Evolutionary conservation across 495 filamentous ascomycete species (phyloP).

Genomic region (Venustampulla echinocandica): DNA sequence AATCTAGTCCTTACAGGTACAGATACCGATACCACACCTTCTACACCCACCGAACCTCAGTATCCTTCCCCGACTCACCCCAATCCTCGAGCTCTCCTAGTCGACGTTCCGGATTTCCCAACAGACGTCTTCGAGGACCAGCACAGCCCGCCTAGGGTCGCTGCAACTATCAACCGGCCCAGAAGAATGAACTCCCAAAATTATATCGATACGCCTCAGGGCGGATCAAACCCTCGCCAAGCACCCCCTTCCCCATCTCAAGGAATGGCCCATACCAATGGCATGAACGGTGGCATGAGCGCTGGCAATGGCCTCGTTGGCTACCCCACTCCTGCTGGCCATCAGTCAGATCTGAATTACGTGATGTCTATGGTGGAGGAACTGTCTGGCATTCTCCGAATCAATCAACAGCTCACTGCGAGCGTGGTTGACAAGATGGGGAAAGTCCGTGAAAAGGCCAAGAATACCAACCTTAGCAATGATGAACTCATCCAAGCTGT

Average conservation of each 20-base stretch:
- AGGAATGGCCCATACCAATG: slow-evolving; percentile 36
- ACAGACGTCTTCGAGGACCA: not conserved
- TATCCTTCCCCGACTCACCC: not conserved
- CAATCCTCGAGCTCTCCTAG: not conserved
- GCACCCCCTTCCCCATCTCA: slow-evolving; percentile 22
- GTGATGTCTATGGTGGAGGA: slow-evolving; percentile 78
- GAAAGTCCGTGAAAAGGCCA: slow-evolving; percentile 40
- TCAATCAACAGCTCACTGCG: slow-evolving; percentile 68
- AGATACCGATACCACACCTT: not conserved
- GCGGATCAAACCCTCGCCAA: slow-evolving; percentile 15
- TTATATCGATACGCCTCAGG: slow-evolving; percentile 14
- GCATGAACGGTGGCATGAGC: slow-evolving; percentile 45
- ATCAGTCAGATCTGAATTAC: slow-evolving; percentile 81
- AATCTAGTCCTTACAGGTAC: too few species aligned
- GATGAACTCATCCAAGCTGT: slow-evolving; percentile 41
- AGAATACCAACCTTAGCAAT: slow-evolving; percentile 37
- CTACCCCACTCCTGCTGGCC: slow-evolving; percentile 65
- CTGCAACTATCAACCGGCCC: not conserved
- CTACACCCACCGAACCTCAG: not conserved
- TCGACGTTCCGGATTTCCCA: not conserved
- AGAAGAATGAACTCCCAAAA: slow-evolving; percentile 15
- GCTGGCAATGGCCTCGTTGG: slow-evolving; percentile 33
- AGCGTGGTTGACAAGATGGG: slow-evolving; percentile 60
- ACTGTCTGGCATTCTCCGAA: slow-evolving; percentile 63
- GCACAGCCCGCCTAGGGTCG: not conserved